These are phyloP conservation scores for Amanita pallidorosea DNA, from an alignment of 768 basidiomycete species.

Conservation along the genomic window DNA sequence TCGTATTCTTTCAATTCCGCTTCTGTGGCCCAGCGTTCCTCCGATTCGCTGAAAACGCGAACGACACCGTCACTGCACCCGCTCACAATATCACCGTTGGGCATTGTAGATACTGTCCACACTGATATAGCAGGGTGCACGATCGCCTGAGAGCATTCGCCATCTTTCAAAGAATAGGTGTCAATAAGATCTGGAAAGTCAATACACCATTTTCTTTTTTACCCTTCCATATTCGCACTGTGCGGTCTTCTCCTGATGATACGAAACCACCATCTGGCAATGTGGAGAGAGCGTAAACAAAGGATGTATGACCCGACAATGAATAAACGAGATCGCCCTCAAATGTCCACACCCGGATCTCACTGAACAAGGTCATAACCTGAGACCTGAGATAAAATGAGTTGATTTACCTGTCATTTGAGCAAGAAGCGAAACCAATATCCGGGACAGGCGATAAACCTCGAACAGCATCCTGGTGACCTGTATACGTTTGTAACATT, in stretches of 20 bases:
- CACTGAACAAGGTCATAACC: constrained; percentile 33
- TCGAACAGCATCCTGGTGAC: constrained; percentile 89
- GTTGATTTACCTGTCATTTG: constrained; percentile 73
- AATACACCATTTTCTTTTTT: constrained; percentile 12
- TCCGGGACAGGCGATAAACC: constrained; percentile 72
- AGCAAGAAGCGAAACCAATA: constrained; percentile 90
- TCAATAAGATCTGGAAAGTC: not conserved
- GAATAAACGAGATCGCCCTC: constrained; percentile 68
- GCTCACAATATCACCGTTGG: constrained; percentile 87
- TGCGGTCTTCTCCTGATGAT: constrained; percentile 91
- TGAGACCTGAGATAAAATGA: not conserved
- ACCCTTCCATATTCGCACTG: constrained; percentile 88
- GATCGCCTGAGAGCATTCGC: constrained; percentile 81
- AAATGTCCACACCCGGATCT: constrained; percentile 88
- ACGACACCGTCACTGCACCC: constrained; percentile 85
- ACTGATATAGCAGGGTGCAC: constrained; percentile 96
- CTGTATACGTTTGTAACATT: constrained; percentile 61
- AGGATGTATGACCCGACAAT: constrained; percentile 92
- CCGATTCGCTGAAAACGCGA: constrained; percentile 70
- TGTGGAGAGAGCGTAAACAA: constrained; percentile 84
- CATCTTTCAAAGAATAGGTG: constrained; percentile 39
- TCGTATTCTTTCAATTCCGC: constrained; percentile 63
- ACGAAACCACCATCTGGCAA: constrained; percentile 77
- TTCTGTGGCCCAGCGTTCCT: constrained; percentile 63
- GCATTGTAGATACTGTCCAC: constrained; percentile 83